Evolutionary conservation across 257 asterid species (phyloP).

Genomic region (Nicotiana knightiana): DNA sequence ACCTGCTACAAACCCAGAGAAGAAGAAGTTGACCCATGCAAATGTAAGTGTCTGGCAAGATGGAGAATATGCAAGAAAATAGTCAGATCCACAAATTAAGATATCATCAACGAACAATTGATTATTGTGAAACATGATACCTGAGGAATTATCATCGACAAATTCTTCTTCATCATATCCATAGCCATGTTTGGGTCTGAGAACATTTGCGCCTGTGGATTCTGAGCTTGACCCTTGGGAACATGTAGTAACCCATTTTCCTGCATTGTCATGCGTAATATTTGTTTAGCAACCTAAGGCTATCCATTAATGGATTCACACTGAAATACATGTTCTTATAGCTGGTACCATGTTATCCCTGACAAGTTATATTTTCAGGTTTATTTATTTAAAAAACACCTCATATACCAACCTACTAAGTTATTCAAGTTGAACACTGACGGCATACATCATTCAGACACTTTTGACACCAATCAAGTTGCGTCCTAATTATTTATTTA

Average conservation of each 20-base stretch:
- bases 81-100: background rate
- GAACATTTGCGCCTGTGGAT: constrained; percentile 97
- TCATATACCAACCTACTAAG: background rate
- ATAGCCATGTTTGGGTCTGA: constrained; percentile 98
- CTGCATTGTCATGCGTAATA: constrained; percentile 29
- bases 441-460: background rate
- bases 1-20: constrained; percentile 99
- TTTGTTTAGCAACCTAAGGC: background rate
- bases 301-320: background rate
- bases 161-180: constrained; percentile 98
- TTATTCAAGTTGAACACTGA: background rate
- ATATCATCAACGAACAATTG: background rate
- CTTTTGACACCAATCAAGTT: background rate
- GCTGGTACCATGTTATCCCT: background rate
- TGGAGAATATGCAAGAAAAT: constrained; percentile 6
- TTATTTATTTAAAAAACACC: background rate
- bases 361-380: background rate
- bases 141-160: constrained; percentile 96
- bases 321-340: background rate
- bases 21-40: constrained; percentile 98
- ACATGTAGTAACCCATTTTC: constrained; percentile 78
- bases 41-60: constrained; percentile 77
- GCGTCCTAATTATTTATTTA: background rate
- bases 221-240: constrained; percentile 85
- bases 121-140: constrained; percentile 19